Base-by-base conservation (phyloP, 306 rosid species). In the Sophora flavescens region DNA sequence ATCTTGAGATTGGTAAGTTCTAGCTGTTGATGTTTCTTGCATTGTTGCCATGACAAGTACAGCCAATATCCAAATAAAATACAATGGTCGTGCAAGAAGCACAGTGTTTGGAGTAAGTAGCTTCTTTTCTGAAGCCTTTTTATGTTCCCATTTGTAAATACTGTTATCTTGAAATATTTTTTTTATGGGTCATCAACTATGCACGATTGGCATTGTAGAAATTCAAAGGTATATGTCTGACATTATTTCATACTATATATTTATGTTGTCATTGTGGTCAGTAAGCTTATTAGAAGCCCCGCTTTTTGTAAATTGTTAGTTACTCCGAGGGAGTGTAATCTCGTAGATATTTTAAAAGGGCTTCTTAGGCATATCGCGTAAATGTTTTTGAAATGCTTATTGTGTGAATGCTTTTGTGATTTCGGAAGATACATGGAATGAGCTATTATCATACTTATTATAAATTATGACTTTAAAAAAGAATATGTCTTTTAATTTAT, bases 401-500 rank as follows among this genome's bases (percentile, higher is more conserved):
- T 22, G 22, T 22, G 22, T 22, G 1, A 22, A 22, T 22, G 97
- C 99, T 15, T 96, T 96, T 45, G 97, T 96, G 16, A 84, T 96
- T 58, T 89, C 99, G 0, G 99, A 96, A 83, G 99, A 96, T 81
- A 92, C 98, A 18, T 89, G 92, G 91, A 96, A 96, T 45, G 98
- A 96, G 48, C 98, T 22, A 68, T 64, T 60, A 47, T 26, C 69
- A 64, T 36, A 16, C 22, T 63, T 41, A 44, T 22, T 16, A 18
- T 61, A 12, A 36, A 48, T 16, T 66, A 0, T 33, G 68, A 45
- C 28, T 68, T 48, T 38, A 70, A 42, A n/a, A n/a, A n/a, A 28
- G 47, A 69, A 39, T 35, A 13, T 50, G 17, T 17, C 30, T 51
- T 35, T 65, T 57, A 22, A 66, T 66, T 80, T 36, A 16, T 32